These are phyloP conservation scores for Colletotrichum godetiae DNA, from an alignment of 2,329 filamentous ascomycete species.

Conservation along the genomic window DNA sequence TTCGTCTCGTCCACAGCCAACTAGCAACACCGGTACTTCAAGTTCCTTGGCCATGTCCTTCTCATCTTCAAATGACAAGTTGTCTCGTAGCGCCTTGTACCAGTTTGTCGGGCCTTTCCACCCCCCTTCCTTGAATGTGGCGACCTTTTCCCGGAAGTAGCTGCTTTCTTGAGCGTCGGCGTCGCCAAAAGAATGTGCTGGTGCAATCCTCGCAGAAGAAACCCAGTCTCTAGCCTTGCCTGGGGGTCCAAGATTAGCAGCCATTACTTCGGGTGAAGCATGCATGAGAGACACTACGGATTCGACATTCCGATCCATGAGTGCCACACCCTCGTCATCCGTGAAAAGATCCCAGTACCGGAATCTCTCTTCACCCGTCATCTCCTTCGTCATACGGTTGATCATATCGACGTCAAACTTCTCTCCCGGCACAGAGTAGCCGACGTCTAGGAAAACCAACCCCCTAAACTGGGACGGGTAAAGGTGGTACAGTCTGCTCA, in stretches of 20 bases:
- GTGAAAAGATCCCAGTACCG: constrained; percentile 31
- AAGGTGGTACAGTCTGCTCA: constrained; percentile 44
- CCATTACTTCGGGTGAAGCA: constrained; percentile 22
- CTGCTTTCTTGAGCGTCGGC: background rate
- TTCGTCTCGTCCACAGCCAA: constrained; percentile 21
- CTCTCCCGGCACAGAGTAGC: constrained; percentile 42
- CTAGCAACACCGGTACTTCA: constrained; percentile 8
- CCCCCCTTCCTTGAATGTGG: constrained; percentile 4
- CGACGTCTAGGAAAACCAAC: constrained; percentile 45
- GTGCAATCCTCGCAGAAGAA: background rate
- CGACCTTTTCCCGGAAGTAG: background rate
- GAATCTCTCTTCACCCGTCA: constrained; percentile 27
- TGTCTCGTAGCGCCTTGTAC: constrained; percentile 18
- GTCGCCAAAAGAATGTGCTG: background rate
- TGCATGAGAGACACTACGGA: constrained; percentile 24
- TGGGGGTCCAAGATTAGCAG: constrained; percentile 17
- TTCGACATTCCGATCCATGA: constrained; percentile 18
- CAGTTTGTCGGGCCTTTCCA: constrained; percentile 28
- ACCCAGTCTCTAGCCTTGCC: constrained; percentile 15
- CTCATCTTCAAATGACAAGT: constrained; percentile 21
- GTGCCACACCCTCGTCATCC: background rate
- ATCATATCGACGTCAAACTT: constrained; percentile 45
- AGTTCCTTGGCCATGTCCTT: constrained; percentile 7
- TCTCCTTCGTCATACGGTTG: constrained; percentile 43
- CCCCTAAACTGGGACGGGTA: constrained; percentile 38